Conservation (phyloP, 2,329 filamentous ascomycete species). For the Chalaropsis ovoidea region DNA sequence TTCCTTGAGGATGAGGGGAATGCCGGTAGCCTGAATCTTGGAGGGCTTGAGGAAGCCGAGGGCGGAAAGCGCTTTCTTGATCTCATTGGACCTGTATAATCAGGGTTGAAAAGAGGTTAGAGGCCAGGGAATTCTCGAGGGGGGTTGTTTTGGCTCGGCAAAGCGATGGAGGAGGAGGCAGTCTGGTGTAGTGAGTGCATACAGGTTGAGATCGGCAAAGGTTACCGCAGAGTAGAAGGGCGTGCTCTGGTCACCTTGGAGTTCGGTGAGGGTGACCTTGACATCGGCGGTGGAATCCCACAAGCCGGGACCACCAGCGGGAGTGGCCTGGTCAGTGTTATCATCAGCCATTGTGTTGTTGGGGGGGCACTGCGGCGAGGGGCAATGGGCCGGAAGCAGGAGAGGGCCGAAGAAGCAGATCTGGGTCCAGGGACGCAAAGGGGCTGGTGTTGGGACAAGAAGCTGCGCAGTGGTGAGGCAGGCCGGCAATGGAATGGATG, state of each 20-base stretch:
- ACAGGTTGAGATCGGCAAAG: constrained; percentile 83
- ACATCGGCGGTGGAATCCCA: constrained; percentile 75
- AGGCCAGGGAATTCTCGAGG: not conserved
- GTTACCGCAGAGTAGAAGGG: constrained; percentile 75
- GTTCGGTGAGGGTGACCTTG: constrained; percentile 81
- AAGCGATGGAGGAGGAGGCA: not conserved
- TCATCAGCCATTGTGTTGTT: constrained; percentile 30
- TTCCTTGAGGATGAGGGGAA: constrained; percentile 76
- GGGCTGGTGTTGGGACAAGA: not conserved
- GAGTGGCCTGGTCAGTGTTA: constrained; percentile 33
- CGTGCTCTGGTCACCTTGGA: constrained; percentile 76
- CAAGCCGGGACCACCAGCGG: constrained; percentile 43
- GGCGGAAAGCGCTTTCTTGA: constrained; percentile 65
- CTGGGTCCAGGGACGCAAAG: constrained; percentile 22
- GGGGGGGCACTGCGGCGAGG: constrained; percentile 24
- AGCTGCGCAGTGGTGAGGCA: not conserved
- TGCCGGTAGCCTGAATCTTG: constrained; percentile 91
- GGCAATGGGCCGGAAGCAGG: constrained; percentile 27
- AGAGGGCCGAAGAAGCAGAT: constrained; percentile 17
- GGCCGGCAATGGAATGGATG: not conserved
- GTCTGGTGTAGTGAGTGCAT: constrained; percentile 28
- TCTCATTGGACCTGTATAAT: constrained; percentile 36
- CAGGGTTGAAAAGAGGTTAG: constrained; percentile 18
- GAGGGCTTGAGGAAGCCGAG: constrained; percentile 92
- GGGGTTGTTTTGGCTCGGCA: not conserved